phyloP scores from a whole-genome alignment of 345 rosid genomes.

The Pelargonium nanum region DNA sequence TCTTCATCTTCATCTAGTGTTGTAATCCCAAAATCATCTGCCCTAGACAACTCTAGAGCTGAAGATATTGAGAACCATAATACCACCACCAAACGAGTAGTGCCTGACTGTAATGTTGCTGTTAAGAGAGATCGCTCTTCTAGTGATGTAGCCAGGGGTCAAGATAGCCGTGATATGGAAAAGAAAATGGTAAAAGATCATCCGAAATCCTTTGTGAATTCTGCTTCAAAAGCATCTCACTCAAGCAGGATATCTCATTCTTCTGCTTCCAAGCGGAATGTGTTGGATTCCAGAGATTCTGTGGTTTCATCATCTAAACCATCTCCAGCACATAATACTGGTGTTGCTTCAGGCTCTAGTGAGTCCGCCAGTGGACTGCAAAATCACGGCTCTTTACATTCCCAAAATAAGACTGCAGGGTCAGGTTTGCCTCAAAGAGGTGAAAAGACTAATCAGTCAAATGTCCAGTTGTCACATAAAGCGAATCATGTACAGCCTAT shows the following conservation, averaged over 20 bases:
- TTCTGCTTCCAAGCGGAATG: slow-evolving; percentile 37
- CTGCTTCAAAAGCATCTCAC: slow-evolving; percentile 32
- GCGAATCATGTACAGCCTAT: slow-evolving; percentile 33
- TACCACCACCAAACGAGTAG: slow-evolving; percentile 24
- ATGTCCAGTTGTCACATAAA: slow-evolving; percentile 42
- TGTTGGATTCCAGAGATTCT: slow-evolving; percentile 44
- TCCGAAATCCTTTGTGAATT: slow-evolving; percentile 25
- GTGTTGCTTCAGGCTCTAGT: slow-evolving; percentile 25
- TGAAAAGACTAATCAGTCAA: slow-evolving; percentile 53
- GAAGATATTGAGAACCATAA: slow-evolving; percentile 31
- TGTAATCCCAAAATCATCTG: slow-evolving; percentile 26
- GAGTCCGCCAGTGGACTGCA: slow-evolving; percentile 33
- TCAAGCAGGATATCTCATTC: slow-evolving; percentile 48
- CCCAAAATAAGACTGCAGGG: slow-evolving; percentile 30
- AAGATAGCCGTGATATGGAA: slow-evolving; percentile 28
- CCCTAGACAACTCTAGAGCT: slow-evolving; percentile 31
- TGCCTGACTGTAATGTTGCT: slow-evolving; percentile 23
- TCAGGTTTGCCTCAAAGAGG: slow-evolving; percentile 41
- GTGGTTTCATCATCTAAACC: slow-evolving; percentile 33
- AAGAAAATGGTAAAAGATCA: slow-evolving; percentile 40
- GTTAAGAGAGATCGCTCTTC: slow-evolving; percentile 37
- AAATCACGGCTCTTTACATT: slow-evolving; percentile 26
- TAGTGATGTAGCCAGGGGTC: slow-evolving; percentile 31
- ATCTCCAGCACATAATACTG: slow-evolving; percentile 34
- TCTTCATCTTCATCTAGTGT: slow-evolving; percentile 26